These are phyloP conservation scores for Pinus tabuliformis DNA, from an alignment of 75 land plant genomes.

Conservation along the genomic window DNA sequence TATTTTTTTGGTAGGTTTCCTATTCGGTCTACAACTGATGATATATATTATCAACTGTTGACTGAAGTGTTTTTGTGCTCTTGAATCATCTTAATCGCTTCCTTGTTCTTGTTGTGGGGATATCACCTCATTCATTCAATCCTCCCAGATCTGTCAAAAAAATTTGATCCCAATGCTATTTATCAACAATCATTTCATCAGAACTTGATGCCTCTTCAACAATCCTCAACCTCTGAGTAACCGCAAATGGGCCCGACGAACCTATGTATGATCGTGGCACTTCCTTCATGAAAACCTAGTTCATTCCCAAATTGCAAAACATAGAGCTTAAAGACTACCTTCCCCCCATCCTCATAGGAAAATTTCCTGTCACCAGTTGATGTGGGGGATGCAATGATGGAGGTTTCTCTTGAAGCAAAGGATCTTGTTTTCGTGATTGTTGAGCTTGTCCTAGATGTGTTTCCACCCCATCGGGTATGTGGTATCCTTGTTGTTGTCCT, in stretches of 20 bases:
- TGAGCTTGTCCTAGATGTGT: constrained; percentile 25
- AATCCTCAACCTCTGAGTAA: constrained; percentile 12
- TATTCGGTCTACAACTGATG: background rate
- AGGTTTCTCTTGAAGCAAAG: constrained; percentile 29
- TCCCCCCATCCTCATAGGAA: constrained; percentile 24
- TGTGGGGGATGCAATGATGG: constrained; percentile 19
- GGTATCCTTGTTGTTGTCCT: constrained; percentile 26
- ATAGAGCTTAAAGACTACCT: constrained; percentile 20
- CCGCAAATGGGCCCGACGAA: constrained; percentile 7
- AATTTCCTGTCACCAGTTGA: constrained; percentile 26
- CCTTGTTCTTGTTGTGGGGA: background rate
- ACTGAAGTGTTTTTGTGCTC: background rate
- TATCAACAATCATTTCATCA: background rate
- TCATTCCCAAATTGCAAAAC: constrained; percentile 27
- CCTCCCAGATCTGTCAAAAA: constrained; percentile 7
- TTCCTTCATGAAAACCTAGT: constrained; percentile 18
- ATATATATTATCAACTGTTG: background rate
- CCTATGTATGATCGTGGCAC: constrained; percentile 19
- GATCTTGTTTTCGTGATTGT: constrained; percentile 13
- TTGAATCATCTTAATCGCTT: background rate
- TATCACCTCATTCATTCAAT: constrained; percentile 13
- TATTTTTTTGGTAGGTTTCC: background rate
- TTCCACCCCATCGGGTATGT: constrained; percentile 34
- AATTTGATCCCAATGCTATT: background rate
- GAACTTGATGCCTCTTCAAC: background rate